Evolutionary conservation across 805 yeast species (phyloP), one percentile per base, ranked within the genome.

Genomic region (Yamadazyma akitaensis): DNA sequence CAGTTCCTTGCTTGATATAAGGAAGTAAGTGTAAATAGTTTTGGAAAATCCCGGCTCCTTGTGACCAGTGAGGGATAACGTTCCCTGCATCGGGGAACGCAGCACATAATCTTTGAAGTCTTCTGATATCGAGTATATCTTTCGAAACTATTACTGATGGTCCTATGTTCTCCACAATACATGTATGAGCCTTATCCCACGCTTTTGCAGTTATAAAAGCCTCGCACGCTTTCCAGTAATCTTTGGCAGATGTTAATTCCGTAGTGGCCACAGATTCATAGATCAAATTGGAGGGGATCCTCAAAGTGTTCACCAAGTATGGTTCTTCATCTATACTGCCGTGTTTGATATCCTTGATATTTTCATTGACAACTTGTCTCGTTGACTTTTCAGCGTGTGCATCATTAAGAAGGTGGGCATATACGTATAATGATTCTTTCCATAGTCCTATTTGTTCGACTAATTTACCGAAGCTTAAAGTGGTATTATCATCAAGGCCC

Each of bases 71-170:
- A 2, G 76, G 62, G 12, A 77, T 65, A 19, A 60, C 62, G 19
- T 52, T 51, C 8, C 72, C 70, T 0, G 57, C 56, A 32, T 62
- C 64, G 11, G 83, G 84, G 61, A 77, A 77, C 49, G 60, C 49
- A 2, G 58, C 46, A 37, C 78, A 56, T 9, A 85, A 62, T 14
- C 60, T 62, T 18, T 62, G 50, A 31, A 79, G 73, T 19, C 67
- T 59, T 35, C 61, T 53, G 2, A 68, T 75, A 17, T 71, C 67
- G 1, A 40, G 31, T 37, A 51, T 5, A 12, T 61, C 65, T 46
- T 77, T 75, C n/a, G 77, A 70, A 13, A 83, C 76, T 1, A 91
- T 79, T 2, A 84, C 77, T 12, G 64, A 61, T 8, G 98, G 98
- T 0, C 92, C 98, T 26, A 89, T 84, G 2, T 72, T 61, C 1